Evolutionary conservation across 2,329 filamentous ascomycete species (phyloP), one percentile per base, ranked within the genome.

Genomic region (Tympanopsis confertula): DNA sequence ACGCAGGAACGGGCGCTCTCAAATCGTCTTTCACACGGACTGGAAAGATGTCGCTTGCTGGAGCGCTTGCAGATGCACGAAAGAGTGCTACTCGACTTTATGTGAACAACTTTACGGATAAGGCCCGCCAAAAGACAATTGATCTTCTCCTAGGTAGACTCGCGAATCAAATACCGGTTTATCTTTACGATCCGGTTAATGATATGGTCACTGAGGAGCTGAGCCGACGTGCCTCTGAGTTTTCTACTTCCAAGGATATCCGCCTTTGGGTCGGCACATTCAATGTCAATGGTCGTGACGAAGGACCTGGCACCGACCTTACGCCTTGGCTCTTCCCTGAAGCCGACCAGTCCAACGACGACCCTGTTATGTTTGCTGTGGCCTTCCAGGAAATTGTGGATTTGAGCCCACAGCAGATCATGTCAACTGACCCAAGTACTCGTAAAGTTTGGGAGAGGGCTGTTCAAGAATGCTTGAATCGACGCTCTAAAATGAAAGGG

Each of bases 301-400:
- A 79, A 41, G 87, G 88, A 3, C 69, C 87, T 18, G 71, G 79
- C 15, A 71, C 86, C 44, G 88, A 96, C 52, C 66, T 98, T 12
- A 82, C 84, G 1, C 68, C 80, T 2, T 98, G 91, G 91, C 65
- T 98, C 3, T 87, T 83, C 51, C 84, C 85, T 7, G 69, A 74
- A 4, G 57, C 75, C 3, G 66, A 74, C 36, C 48, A 57, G 14
- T 62, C 67, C n/a, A 59, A 68, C 33, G 62, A 71, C 35, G 77
- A 84, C 42, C 88, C 91, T 4, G 84, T 89, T 41, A 84, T 98
- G 26, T 78, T 94, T 37, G 87, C 83, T 5, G 80, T 95, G 13
- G 91, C 86, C 0, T 96, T 98, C 50, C 91, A 98, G 54, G 91
- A 98, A 58, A 96, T 98, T 44, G 91, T 98, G n/a, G 86, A 94